Evolutionary conservation across 768 basidiomycete genomes (phyloP).

Genomic region (Suillus ampliporus): DNA sequence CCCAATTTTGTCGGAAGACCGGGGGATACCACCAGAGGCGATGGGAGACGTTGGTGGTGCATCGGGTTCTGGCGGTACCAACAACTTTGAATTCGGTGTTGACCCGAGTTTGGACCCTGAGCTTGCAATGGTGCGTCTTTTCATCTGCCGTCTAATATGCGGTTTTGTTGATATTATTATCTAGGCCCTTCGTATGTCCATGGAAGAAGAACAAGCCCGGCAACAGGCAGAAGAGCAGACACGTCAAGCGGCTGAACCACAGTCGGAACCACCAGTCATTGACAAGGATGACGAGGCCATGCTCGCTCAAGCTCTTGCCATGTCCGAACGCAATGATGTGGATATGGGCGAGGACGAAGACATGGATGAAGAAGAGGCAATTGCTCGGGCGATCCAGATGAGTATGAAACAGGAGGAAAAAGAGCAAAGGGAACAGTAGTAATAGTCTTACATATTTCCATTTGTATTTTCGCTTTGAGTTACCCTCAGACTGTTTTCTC

Average conservation of each 20-base stretch:
- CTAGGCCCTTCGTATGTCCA: conserved; percentile 95
- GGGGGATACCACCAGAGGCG: conserved; percentile 68
- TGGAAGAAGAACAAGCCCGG: conserved; percentile 92
- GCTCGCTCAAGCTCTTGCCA: conserved; percentile 75
- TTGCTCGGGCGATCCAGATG: conserved; percentile 91
- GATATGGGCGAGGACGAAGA: conserved; percentile 70
- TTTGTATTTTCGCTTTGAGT: conserved; percentile 1
- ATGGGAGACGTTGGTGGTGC: conserved; percentile 57
- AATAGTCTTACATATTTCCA: background rate
- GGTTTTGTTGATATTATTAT: background rate
- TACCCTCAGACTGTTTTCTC: background rate
- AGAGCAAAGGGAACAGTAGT: conserved; percentile 43
- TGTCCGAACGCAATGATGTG: conserved; percentile 66
- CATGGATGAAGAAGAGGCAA: conserved; percentile 86
- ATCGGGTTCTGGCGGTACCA: conserved; percentile 52
- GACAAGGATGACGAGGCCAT: conserved; percentile 82
- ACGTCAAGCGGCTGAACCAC: conserved; percentile 32
- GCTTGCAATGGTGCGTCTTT: conserved; percentile 82
- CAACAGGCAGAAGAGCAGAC: conserved; percentile 53
- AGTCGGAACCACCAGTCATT: conserved; percentile 45
- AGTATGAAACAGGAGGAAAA: conserved; percentile 76
- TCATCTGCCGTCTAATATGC: conserved; percentile 7
- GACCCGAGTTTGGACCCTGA: conserved; percentile 97
- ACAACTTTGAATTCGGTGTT: conserved; percentile 85
- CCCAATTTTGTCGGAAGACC: conserved; percentile 81